phyloP scores from a whole-genome alignment of 2,329 filamentous ascomycete genomes.

The Knufia petricola region DNA sequence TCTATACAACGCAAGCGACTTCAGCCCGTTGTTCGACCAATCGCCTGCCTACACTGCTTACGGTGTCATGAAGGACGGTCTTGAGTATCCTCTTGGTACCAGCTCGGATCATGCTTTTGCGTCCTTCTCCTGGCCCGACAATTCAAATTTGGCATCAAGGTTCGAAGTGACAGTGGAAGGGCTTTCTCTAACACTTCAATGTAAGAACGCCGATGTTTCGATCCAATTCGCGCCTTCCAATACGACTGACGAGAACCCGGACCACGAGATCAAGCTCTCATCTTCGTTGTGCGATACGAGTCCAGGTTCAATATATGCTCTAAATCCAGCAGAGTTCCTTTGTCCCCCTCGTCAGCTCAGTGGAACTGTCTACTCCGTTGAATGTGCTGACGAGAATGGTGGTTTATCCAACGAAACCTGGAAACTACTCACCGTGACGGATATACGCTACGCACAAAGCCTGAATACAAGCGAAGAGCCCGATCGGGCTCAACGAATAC shows the following conservation, averaged over 20 bases:
- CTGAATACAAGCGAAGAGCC: background rate
- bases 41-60: constrained; percentile 16
- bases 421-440: background rate
- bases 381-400: constrained; percentile 7
- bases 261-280: constrained; percentile 6
- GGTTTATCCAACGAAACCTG: background rate
- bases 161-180: constrained; percentile 9
- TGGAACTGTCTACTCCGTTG: constrained; percentile 9
- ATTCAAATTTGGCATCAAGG: background rate
- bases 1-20: constrained; percentile 7
- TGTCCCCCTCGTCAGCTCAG: constrained; percentile 15
- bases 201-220: constrained; percentile 10
- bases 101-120: constrained; percentile 9
- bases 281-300: constrained; percentile 7
- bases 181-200: constrained; percentile 13
- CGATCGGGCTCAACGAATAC: background rate
- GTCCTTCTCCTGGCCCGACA: constrained; percentile 1
- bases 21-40: constrained; percentile 8
- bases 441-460: constrained; percentile 2
- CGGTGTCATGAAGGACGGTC: constrained; percentile 8
- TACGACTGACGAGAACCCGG: constrained; percentile 10
- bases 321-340: constrained; percentile 9
- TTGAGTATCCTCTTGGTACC: constrained; percentile 8
- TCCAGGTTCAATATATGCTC: constrained; percentile 7
- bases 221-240: constrained; percentile 11